Percentiles rank a stretch among this genome's conserved stretches.
These are phyloP conservation scores for Schizosaccharomyces japonicus DNA, from an alignment of 805 yeast species.

Conservation along the genomic window DNA sequence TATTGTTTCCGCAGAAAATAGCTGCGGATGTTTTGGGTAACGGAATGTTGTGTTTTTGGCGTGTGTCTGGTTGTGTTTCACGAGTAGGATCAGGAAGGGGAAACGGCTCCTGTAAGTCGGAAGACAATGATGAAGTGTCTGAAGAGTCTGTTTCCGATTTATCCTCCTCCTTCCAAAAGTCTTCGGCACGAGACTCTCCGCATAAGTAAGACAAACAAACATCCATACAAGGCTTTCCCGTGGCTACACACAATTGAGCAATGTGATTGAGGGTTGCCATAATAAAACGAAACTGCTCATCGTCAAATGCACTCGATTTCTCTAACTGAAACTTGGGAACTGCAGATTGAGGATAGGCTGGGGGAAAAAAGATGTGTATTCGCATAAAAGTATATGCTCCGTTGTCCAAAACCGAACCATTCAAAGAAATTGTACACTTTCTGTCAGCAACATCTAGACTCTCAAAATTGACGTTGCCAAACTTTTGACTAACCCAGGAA, in stretches of 20 bases:
- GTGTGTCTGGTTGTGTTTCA: not conserved
- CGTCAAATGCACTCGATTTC: conserved; percentile 38
- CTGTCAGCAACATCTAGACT: conserved; percentile 76
- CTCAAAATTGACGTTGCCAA: conserved; percentile 70
- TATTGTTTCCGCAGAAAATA: conserved; percentile 57
- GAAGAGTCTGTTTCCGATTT: not conserved
- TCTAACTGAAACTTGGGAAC: conserved; percentile 43
- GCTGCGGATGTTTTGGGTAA: conserved; percentile 89
- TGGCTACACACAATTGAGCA: conserved; percentile 29
- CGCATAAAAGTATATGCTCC: conserved; percentile 38
- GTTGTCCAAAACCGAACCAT: conserved; percentile 39
- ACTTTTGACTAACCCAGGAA: conserved; percentile 63
- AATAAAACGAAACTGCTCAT: conserved; percentile 28
- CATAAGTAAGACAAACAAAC: conserved; percentile 49
- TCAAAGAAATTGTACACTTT: conserved; percentile 44
- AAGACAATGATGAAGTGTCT: conserved; percentile 1
- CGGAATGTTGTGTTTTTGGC: conserved; percentile 27
- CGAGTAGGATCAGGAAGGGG: not conserved
- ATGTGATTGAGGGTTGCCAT: conserved; percentile 29
- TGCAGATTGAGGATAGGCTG: conserved; percentile 37
- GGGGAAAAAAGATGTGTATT: conserved; percentile 46
- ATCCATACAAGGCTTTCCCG: conserved; percentile 51
- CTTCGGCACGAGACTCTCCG: conserved; percentile 50
- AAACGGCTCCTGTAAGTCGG: conserved; percentile 2
- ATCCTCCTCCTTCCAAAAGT: conserved; percentile 13